Evolutionary conservation across 1,139 yeast species (phyloP).

Genomic region (Magnusiomyces paraingens): DNA sequence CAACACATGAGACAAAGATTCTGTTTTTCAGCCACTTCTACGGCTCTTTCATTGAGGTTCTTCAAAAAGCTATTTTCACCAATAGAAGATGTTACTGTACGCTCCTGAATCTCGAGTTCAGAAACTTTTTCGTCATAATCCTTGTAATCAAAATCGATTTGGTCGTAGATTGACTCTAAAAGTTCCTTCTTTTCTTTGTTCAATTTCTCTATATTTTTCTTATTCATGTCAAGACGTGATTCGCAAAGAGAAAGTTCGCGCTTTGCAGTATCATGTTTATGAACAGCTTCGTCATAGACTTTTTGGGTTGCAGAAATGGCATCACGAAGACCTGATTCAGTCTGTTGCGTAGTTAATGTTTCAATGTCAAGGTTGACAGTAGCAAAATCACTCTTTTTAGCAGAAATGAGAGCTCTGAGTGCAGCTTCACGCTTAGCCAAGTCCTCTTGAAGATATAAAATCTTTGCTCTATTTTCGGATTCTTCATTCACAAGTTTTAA

Average conservation of each 20-base stretch:
- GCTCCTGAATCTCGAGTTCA: conserved; percentile 8
- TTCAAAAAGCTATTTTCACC: not conserved
- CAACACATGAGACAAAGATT: conserved; percentile 5
- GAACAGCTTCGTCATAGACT: conserved; percentile 27
- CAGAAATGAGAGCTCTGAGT: conserved; percentile 24
- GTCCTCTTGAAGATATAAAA: conserved; percentile 41
- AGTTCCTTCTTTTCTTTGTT: conserved; percentile 4
- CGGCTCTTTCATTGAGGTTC: not conserved
- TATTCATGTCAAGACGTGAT: conserved; percentile 4
- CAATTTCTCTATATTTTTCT: not conserved
- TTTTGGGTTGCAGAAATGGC: conserved; percentile 2
- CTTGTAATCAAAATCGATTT: conserved; percentile 6
- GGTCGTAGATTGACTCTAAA: conserved; percentile 4
- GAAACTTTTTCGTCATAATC: conserved; percentile 1
- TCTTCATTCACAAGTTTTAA: conserved; percentile 49
- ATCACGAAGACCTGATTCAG: conserved; percentile 6
- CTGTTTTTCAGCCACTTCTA: not conserved
- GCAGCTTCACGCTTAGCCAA: conserved; percentile 30
- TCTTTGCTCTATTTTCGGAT: conserved; percentile 51
- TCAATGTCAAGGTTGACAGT: conserved; percentile 26
- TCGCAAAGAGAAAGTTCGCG: not conserved
- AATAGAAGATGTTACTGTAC: not conserved
- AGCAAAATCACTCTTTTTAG: conserved; percentile 18
- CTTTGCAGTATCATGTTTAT: conserved; percentile 40
- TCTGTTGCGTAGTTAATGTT: not conserved